Conservation (phyloP, 352 stramenopile genomes). For the Pythium guiyangense region DNA sequence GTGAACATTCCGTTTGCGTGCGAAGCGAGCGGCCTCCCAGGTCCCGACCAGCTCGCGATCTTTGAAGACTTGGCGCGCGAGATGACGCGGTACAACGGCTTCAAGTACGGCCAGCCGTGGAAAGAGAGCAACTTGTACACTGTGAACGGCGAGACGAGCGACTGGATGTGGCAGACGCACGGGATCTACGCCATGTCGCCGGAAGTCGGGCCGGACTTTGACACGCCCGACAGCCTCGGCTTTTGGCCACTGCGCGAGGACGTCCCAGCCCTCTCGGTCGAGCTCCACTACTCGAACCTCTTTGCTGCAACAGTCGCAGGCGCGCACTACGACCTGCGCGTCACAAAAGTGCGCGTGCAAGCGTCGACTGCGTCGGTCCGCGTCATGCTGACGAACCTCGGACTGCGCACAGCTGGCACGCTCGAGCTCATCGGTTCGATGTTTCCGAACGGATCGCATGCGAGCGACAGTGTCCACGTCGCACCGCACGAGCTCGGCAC, state of each 20-base stretch:
- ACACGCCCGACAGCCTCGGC: constrained; percentile 24
- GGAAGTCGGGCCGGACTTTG: constrained; percentile 69
- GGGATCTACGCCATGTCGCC: constrained; percentile 84
- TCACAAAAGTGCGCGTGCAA: constrained; percentile 16
- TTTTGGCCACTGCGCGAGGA: constrained; percentile 66
- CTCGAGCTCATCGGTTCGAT: constrained; percentile 34
- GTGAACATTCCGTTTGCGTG: constrained; percentile 85
- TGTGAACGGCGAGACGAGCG: constrained; percentile 84
- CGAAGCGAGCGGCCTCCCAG: constrained; percentile 45
- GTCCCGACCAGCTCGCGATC: constrained; percentile 23
- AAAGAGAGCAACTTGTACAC: constrained; percentile 83
- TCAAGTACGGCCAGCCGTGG: constrained; percentile 75
- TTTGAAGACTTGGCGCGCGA: constrained; percentile 56
- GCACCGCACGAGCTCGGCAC: constrained; percentile 15
- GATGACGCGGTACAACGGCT: constrained; percentile 74
- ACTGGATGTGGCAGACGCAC: constrained; percentile 83
- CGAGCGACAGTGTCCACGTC: constrained; percentile 23
- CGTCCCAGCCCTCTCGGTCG: constrained; percentile 48
- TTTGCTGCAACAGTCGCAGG: constrained; percentile 44
- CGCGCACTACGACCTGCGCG: constrained; percentile 42
- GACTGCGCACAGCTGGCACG: constrained; percentile 21
- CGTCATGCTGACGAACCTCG: constrained; percentile 31
- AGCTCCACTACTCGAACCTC: constrained; percentile 78
- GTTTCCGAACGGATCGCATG: constrained; percentile 26
- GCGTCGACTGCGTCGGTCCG: constrained; percentile 20